These are phyloP conservation scores for Suillus hirtellus DNA, from an alignment of 768 basidiomycete species.

Conservation along the genomic window DNA sequence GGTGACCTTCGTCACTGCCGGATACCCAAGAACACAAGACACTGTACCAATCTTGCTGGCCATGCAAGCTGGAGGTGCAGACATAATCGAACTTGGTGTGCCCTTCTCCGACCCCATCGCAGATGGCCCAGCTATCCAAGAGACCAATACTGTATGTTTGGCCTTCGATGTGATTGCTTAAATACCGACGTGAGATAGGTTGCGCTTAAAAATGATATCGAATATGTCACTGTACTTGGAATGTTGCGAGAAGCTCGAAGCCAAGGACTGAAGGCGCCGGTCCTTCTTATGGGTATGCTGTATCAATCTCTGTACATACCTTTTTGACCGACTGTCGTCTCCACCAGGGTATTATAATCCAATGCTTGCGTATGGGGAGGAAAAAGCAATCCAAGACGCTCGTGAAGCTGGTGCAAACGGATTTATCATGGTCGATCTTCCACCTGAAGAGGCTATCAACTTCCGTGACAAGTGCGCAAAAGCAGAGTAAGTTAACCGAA, in stretches of 20 bases:
- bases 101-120: constrained; percentile 96
- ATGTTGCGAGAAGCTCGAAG: constrained; percentile 77
- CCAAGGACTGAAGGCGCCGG: constrained; percentile 77
- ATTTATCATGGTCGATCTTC: constrained; percentile 96
- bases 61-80: constrained; percentile 89
- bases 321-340: constrained; percentile 11
- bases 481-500: constrained; percentile 58
- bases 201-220: constrained; percentile 76
- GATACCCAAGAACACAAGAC: constrained; percentile 74
- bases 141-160: constrained; percentile 74
- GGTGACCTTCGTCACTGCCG: constrained; percentile 90
- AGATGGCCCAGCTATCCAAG: constrained; percentile 91
- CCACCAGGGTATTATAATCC: constrained; percentile 94
- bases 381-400: constrained; percentile 89
- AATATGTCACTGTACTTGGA: constrained; percentile 69
- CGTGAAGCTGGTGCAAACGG: constrained; percentile 91
- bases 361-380: constrained; percentile 91
- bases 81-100: constrained; percentile 90
- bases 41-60: constrained; percentile 86
- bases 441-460: constrained; percentile 91
- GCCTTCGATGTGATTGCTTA: background rate
- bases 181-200: constrained; percentile 47
- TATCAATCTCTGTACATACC: background rate
- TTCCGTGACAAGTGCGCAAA: constrained; percentile 88
- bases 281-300: constrained; percentile 86